A percentile compares a stretch with the other conserved stretches of the same genome.
phyloP scores from a whole-genome alignment of 1,284 basidiomycete species.

The Uromyces viciae-fabae region DNA sequence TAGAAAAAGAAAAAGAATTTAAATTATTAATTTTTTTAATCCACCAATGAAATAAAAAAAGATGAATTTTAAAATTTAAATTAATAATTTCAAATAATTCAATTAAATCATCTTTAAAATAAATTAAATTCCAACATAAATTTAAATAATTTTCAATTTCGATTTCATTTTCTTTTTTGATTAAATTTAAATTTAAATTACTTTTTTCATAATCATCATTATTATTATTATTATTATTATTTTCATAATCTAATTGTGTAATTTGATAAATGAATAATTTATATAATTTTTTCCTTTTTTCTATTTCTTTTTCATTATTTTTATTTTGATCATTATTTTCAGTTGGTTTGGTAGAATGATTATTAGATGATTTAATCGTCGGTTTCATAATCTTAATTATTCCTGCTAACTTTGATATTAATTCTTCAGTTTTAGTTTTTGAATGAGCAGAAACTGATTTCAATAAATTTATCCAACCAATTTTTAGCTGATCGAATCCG shows the following conservation, averaged over 20 bases:
- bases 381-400: background rate
- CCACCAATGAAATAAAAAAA: background rate
- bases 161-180: background rate
- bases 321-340: background rate
- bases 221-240: background rate
- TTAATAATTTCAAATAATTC: background rate
- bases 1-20: background rate
- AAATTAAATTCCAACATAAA: background rate
- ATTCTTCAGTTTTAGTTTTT: background rate
- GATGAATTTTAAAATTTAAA: background rate
- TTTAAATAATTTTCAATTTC: background rate
- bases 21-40: background rate
- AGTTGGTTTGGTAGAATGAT: background rate
- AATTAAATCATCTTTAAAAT: background rate
- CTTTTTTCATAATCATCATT: background rate
- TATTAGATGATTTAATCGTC: background rate
- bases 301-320: background rate
- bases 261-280: background rate
- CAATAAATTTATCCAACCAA: background rate
- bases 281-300: background rate
- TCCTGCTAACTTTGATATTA: background rate
- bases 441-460: background rate
- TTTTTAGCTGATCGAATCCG: background rate
- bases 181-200: background rate
- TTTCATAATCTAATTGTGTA: background rate